Percentiles rank a stretch among this genome's conserved stretches.
Conservation (phyloP, 2,329 filamentous ascomycete species). For the Calonectria hongkongensis region DNA sequence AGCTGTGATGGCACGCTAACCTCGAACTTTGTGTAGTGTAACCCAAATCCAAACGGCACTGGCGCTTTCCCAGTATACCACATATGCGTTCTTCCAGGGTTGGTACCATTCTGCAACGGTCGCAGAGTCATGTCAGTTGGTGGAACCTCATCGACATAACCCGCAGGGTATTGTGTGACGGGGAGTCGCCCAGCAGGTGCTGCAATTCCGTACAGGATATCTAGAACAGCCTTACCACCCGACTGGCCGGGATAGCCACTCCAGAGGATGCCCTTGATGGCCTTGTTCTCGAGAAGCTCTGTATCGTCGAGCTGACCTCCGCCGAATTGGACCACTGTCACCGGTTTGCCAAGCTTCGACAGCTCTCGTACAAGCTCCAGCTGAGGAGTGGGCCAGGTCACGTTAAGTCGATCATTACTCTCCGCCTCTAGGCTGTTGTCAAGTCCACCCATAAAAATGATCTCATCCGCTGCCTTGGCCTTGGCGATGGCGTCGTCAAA, state of each 20-base stretch:
- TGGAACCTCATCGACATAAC: background rate
- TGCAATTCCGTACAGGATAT: background rate
- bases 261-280: background rate
- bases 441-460: constrained; percentile 6
- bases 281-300: constrained; percentile 6
- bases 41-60: constrained; percentile 13
- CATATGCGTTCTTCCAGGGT: constrained; percentile 9
- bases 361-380: background rate
- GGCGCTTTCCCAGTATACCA: constrained; percentile 2
- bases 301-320: constrained; percentile 4
- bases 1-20: background rate
- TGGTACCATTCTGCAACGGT: background rate
- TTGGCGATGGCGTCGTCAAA: constrained; percentile 1
- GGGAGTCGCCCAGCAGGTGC: constrained; percentile 4
- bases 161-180: constrained; percentile 3
- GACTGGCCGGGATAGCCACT: background rate
- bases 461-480: constrained; percentile 6
- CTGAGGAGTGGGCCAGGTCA: constrained; percentile 5
- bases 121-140: constrained; percentile 12
- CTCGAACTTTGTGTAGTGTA: constrained; percentile 14
- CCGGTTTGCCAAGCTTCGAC: constrained; percentile 4
- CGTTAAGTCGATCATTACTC: background rate
- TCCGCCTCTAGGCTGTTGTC: constrained; percentile 12
- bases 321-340: constrained; percentile 5
- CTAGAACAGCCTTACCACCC: background rate